Percentiles rank a stretch among this genome's conserved stretches.
Evolutionary conservation across 2,329 filamentous ascomycete species (phyloP).

Genomic region (Claviceps sp.): DNA sequence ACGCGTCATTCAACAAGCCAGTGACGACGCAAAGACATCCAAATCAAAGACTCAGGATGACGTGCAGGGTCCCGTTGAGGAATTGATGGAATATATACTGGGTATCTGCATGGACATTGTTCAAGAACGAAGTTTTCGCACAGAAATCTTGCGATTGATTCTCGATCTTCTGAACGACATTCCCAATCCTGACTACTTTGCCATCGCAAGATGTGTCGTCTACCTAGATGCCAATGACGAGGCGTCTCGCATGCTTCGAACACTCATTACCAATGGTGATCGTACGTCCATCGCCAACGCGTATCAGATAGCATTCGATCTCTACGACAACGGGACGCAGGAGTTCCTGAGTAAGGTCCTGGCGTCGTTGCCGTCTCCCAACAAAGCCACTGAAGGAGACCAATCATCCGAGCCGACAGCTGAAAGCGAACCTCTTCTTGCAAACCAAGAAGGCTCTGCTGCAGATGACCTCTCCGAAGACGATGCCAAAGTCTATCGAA

Average conservation of each 20-base stretch:
- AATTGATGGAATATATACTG: slow-evolving; percentile 91
- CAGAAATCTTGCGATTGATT: slow-evolving; percentile 76
- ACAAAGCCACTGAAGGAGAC: slow-evolving; percentile 28
- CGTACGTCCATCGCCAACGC: slow-evolving; percentile 69
- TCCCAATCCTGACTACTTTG: slow-evolving; percentile 88
- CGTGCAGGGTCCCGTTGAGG: slow-evolving; percentile 55
- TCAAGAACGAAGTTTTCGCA: slow-evolving; percentile 76
- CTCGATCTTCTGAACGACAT: slow-evolving; percentile 93
- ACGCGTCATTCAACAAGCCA: slow-evolving; percentile 78
- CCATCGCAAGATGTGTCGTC: slow-evolving; percentile 94
- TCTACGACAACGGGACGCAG: slow-evolving; percentile 97
- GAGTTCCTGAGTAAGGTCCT: slow-evolving; percentile 89
- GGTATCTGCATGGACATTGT: slow-evolving; percentile 97
- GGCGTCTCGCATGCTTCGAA: slow-evolving; percentile 72
- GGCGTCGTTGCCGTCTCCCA: slow-evolving; percentile 54
- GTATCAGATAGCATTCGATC: slow-evolving; percentile 95
- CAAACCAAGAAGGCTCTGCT: slow-evolving; percentile 37
- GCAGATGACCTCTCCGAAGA: slow-evolving; percentile 40
- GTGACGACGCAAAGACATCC: slow-evolving; percentile 64
- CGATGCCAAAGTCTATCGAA: slow-evolving; percentile 43
- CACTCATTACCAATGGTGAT: slow-evolving; percentile 69
- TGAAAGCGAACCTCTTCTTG: slow-evolving; percentile 36
- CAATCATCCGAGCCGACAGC: slow-evolving; percentile 29
- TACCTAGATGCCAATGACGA: slow-evolving; percentile 87
- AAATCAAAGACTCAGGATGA: slow-evolving; percentile 40